Evolutionary conservation across 2,329 filamentous ascomycete species (phyloP).

Genomic region (Ophidiomyces ophidiicola): DNA sequence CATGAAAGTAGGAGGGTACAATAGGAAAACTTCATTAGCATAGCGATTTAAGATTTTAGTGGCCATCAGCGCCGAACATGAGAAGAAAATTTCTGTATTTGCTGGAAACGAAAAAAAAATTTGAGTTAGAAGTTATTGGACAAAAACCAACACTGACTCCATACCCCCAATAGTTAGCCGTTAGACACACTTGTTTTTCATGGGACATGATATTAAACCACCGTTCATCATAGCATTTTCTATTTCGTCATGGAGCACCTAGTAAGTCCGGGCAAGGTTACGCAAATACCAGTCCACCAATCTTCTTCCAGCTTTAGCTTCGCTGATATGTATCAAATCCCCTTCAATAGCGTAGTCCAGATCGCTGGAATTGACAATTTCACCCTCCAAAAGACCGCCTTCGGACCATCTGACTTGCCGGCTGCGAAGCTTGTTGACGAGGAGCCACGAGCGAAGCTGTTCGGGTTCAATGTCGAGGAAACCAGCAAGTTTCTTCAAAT

Average conservation of each 20-base stretch:
- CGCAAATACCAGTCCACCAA: conserved; percentile 98
- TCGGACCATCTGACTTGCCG: conserved; percentile 92
- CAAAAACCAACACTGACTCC: too few relatives aligned
- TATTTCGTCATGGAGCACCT: conserved; percentile 22
- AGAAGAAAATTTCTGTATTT: not conserved
- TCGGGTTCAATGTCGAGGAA: conserved; percentile 97
- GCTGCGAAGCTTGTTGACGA: conserved; percentile 98
- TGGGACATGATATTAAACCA: too few relatives aligned
- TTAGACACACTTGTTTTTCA: too few relatives aligned
- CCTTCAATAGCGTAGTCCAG: conserved; percentile 95
- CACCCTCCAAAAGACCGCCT: conserved; percentile 79
- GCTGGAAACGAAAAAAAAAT: not conserved
- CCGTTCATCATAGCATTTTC: too few relatives aligned
- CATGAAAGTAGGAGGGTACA: too few relatives aligned
- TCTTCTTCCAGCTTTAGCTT: conserved; percentile 94
- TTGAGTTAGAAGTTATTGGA: too few relatives aligned
- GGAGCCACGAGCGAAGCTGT: conserved; percentile 80
- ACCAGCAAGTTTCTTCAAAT: conserved; percentile 91
- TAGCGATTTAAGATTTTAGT: not conserved
- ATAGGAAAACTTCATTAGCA: not conserved
- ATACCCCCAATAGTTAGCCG: too few relatives aligned
- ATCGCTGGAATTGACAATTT: conserved; percentile 85
- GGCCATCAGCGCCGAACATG: not conserved
- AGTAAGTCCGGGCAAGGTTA: conserved; percentile 92
- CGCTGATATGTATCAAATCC: conserved; percentile 95